Evolutionary conservation across 208 protist genomes (phyloP), one percentile per base, ranked within the genome.

Genomic region (Crithidia acanthocephali): DNA sequence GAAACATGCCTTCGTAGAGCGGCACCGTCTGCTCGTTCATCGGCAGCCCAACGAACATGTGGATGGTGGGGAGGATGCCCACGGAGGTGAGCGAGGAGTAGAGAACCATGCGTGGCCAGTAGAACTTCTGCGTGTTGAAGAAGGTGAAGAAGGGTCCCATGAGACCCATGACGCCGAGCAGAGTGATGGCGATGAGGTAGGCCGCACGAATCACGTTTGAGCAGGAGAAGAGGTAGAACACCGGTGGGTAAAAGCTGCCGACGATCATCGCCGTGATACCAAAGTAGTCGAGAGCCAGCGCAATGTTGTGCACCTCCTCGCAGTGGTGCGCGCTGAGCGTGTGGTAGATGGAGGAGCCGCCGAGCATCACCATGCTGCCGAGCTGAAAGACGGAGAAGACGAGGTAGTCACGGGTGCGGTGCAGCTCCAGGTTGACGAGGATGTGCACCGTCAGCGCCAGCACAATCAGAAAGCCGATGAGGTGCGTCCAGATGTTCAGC

Each of bases 401-500:
- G 27, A 88, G 72, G 28, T 72, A 68, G 42, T 76, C 61, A 0
- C 65, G 68, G 11, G 64, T 76, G 71, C 76, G 68, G 20, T 62
- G 60, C 32, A 84, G 52, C 30, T 65, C 62, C 33, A 69, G 57
- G 60, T 84, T 87, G 1, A 95, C 13, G 5, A 84, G 30, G 37
- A 71, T 76, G 47, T 76, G 58, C n/a, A 88, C 47, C 2, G 80
- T 75, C 22, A 95, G 64, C 11, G 55, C 61, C 13, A 89, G 16
- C 67, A 92, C 92, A 25, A 89, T 48, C 40, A 97, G 15, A 51
- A 87, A 87, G n/a, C 88, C 87, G n/a, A 84, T 18, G 20, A 87
- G 76, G 81, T 97, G 92, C 2, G 86, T 90, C 88, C 87, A 95
- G 22, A 97, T 74, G 75, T 94, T 97, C 40, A 94, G 53, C 23